Conservation (phyloP, 805 yeast species). For the Wickerhamiella azymoides region DNA sequence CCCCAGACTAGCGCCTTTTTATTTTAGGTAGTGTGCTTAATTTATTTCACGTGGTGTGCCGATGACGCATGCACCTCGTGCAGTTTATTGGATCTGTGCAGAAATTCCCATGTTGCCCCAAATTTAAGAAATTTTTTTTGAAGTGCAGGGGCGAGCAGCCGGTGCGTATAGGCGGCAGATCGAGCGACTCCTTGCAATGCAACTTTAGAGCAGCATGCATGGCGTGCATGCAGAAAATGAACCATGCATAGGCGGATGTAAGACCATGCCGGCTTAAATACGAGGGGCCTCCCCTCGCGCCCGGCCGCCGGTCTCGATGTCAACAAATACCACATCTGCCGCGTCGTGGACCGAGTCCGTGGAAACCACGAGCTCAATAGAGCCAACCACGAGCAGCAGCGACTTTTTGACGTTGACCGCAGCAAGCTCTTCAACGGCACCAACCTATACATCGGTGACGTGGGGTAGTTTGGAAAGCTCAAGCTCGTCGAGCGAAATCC, state of each 20-base stretch:
- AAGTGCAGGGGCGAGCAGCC: no score
- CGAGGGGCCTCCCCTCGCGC: neutral
- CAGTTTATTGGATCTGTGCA: no score
- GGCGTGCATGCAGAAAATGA: neutral
- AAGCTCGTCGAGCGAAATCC: neutral
- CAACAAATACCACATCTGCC: neutral
- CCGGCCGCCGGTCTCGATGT: neutral
- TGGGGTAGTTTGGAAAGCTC: slow-evolving; percentile 3
- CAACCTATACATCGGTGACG: neutral
- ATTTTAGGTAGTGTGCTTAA: no score
- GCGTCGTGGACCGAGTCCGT: neutral
- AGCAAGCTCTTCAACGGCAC: slow-evolving; percentile 1
- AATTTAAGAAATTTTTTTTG: no score
- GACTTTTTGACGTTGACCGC: slow-evolving; percentile 1
- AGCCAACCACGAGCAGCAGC: neutral
- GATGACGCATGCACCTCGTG: no score
- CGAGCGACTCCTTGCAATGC: neutral
- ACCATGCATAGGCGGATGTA: neutral
- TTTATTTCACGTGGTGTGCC: no score
- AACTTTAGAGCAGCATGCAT: neutral
- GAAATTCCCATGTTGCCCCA: no score
- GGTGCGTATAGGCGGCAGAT: no score
- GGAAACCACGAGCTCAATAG: neutral
- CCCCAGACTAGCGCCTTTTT: no score
- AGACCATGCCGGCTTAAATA: neutral